Conservation (phyloP, 73 alveolate species). For the Symbiodinium natans region DNA sequence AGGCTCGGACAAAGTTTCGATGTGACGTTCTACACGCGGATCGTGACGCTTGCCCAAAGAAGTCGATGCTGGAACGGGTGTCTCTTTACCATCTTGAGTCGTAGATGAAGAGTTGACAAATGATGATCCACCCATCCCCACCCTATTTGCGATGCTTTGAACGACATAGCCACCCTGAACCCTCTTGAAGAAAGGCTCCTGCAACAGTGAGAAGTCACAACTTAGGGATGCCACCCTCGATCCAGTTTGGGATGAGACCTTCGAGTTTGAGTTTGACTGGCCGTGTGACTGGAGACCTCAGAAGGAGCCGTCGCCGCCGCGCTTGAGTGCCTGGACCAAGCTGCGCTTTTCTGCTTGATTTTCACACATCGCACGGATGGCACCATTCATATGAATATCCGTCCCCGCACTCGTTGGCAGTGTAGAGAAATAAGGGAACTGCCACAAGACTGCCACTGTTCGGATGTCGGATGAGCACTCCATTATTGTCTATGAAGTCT, state of each 20-base stretch:
- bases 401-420: too few species aligned
- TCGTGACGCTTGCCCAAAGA: slow-evolving; percentile 12
- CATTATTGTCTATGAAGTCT: too few species aligned
- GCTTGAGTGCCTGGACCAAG: not conserved
- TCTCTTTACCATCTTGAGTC: too few species aligned
- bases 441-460: too few species aligned
- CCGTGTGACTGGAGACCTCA: slow-evolving; percentile 69
- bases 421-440: too few species aligned
- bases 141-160: too few species aligned
- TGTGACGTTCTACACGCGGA: not conserved
- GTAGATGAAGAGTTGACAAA: too few species aligned
- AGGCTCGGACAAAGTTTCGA: slow-evolving; percentile 71
- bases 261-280: slow-evolving; percentile 72
- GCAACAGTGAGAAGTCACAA: not conserved
- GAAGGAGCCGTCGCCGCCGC: not conserved
- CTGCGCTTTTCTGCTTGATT: not conserved
- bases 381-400: too few species aligned
- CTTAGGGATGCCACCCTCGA: slow-evolving; percentile 28
- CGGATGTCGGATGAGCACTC: too few species aligned
- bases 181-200: not conserved
- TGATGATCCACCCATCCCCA: too few species aligned
- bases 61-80: not conserved
- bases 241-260: slow-evolving; percentile 66
- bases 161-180: too few species aligned
- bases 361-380: too few species aligned